Evolutionary conservation across 2,329 filamentous ascomycete genomes (phyloP).

Genomic region (Diaporthe batatas): DNA sequence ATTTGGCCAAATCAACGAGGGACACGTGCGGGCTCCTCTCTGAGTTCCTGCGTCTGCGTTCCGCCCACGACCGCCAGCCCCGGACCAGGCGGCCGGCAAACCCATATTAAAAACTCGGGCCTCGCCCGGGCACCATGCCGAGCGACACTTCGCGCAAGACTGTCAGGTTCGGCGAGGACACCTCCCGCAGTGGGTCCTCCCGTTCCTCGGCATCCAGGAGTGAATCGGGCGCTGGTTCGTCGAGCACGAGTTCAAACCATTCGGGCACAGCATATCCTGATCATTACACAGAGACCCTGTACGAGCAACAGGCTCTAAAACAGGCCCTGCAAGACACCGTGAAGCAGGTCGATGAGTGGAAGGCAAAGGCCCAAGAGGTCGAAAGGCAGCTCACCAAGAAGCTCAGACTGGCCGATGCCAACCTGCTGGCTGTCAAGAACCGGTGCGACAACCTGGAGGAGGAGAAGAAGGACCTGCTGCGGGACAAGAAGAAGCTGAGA

Average conservation of each 20-base stretch:
- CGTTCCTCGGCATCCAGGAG: constrained; percentile 49
- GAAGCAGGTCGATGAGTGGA: constrained; percentile 46
- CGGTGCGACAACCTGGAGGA: constrained; percentile 43
- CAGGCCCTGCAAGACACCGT: constrained; percentile 46
- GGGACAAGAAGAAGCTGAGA: constrained; percentile 48
- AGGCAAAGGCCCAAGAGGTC: constrained; percentile 45
- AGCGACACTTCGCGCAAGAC: constrained; percentile 44
- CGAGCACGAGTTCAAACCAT: constrained; percentile 50
- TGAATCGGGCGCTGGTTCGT: constrained; percentile 52
- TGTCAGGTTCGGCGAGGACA: constrained; percentile 51
- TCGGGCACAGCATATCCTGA: constrained; percentile 46
- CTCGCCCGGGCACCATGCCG: constrained; percentile 33
- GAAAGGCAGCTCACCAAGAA: constrained; percentile 44
- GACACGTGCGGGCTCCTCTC: constrained; percentile 47
- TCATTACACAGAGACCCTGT: constrained; percentile 46
- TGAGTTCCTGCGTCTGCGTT: constrained; percentile 40
- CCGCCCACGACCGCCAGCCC: constrained; percentile 30
- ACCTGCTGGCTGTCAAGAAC: constrained; percentile 45
- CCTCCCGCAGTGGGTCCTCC: constrained; percentile 47
- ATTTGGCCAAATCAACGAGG: constrained; percentile 51
- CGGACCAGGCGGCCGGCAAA: constrained; percentile 27
- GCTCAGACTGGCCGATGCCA: constrained; percentile 38
- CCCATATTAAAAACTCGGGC: constrained; percentile 1
- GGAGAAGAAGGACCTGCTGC: constrained; percentile 45
- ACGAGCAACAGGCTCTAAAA: constrained; percentile 47